Percentiles rank a stretch among this genome's conserved stretches.
Evolutionary conservation across 305 asterid genomes (phyloP).

Genomic region (Fraxinus floribunda): DNA sequence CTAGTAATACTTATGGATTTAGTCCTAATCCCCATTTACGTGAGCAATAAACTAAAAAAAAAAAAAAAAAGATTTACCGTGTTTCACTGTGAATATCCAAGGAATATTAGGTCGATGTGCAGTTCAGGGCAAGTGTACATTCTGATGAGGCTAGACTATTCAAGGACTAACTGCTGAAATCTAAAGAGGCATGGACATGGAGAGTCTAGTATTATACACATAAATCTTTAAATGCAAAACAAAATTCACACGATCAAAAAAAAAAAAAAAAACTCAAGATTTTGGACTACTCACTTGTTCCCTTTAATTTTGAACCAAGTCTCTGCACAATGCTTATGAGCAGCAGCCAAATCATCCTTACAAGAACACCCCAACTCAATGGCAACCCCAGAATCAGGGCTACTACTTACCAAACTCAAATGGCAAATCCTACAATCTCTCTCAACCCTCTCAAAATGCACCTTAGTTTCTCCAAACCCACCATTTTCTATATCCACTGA

Average conservation of each 20-base stretch:
- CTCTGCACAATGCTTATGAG: slow-evolving; percentile 88
- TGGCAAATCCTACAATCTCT: slow-evolving; percentile 89
- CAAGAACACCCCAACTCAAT: slow-evolving; percentile 88
- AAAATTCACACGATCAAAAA: background rate
- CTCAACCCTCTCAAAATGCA: slow-evolving; percentile 38
- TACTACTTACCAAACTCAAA: slow-evolving; percentile 60
- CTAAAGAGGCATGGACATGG: background rate
- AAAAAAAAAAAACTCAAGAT: background rate
- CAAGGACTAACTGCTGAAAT: background rate
- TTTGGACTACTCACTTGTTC: slow-evolving; percentile 58
- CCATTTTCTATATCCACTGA: slow-evolving; percentile 44
- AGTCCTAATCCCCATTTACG: background rate
- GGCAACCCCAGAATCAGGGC: slow-evolving; percentile 59
- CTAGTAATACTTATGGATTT: background rate
- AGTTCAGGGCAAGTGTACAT: background rate
- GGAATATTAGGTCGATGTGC: background rate
- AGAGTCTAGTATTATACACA: background rate
- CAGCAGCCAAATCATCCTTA: slow-evolving; percentile 84
- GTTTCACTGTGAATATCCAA: background rate
- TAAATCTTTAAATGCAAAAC: background rate
- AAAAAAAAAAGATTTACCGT: background rate
- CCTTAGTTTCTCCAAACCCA: slow-evolving; percentile 29
- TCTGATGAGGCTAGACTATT: background rate
- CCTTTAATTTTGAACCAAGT: slow-evolving; percentile 97
- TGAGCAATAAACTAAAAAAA: background rate